Evolutionary conservation across 306 rosid species (phyloP), one percentile per base, ranked within the genome.

Genomic region (Rubus idaeus): DNA sequence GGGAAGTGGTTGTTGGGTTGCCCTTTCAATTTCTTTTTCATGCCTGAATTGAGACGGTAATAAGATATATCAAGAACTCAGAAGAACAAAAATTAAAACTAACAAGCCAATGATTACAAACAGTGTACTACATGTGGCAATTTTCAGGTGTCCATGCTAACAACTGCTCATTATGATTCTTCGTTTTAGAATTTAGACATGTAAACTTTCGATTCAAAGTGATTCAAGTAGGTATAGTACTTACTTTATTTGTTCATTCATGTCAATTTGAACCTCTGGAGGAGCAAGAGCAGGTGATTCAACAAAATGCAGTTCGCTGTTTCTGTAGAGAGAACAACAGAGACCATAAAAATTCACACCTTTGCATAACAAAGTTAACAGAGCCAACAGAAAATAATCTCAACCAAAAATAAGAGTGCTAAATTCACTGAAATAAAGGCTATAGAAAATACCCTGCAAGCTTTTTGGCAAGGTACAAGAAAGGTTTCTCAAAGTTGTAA

Each of bases 401-500:
- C 55, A 23, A 50, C 20, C 17, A 11, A 68, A 18, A 17, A 4
- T 10, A 23, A 23, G 14, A 23, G 23, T 12, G 20, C 6, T 49
- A 47, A 41, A 69, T n/a, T 14, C 10, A 69, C 40, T 3, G 46
- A 8, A 21, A 0, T 51, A 2, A 13, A 52, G 40, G 47, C 7
- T 5, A 3, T 13, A 1, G 14, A 45, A 66, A 52, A 77, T 74
- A 82, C 79, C 85, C 85, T 20, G 85, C 76, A 78, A 82, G 79
- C 79, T 82, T 82, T 74, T 76, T 82, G 76, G 85, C 79, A 23
- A 82, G 85, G 41, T 82, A 82, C 72, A 82, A 53, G 81, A 82
- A 82, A 44, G 85, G 85, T 53, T 82, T 82, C 77, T 82, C 85
- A 58, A 78, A 82, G 77, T 82, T 82, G 74, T 82, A 82, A 30